A percentile compares a stretch with the other conserved stretches of the same genome.
Evolutionary conservation across 768 basidiomycete genomes (phyloP).

Genomic region (Termitomyces sp.): DNA sequence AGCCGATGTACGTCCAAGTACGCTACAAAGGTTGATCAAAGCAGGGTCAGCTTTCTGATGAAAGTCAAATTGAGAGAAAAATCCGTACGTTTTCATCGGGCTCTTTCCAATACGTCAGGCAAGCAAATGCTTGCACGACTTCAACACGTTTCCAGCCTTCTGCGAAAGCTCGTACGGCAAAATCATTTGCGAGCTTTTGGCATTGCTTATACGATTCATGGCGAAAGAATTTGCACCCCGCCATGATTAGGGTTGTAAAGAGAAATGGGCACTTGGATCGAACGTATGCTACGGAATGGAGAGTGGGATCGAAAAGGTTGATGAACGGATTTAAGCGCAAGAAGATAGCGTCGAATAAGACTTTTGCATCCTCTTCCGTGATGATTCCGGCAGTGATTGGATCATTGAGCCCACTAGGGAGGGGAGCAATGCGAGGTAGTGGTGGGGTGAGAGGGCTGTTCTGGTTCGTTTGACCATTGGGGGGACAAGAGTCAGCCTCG

Average conservation of each 20-base stretch:
- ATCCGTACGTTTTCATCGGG: conserved; percentile 67
- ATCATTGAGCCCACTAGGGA: conserved; percentile 43
- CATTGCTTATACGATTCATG: conserved; percentile 61
- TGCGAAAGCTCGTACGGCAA: conserved; percentile 72
- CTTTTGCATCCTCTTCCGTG: conserved; percentile 60
- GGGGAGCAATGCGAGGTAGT: conserved; percentile 29
- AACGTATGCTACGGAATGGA: conserved; percentile 78
- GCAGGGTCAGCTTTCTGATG: conserved; percentile 12
- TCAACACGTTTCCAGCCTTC: conserved; percentile 80
- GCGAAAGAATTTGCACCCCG: conserved; percentile 79
- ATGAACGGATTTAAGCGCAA: conserved; percentile 85
- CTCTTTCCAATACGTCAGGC: conserved; percentile 86
- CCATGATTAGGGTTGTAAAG: conserved; percentile 81
- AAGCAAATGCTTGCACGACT: conserved; percentile 84
- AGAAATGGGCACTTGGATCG: conserved; percentile 77
- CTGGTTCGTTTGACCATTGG: conserved; percentile 26
- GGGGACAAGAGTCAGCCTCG: conserved; percentile 36
- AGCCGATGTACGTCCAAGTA: conserved; percentile 86
- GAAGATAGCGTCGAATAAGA: conserved; percentile 75
- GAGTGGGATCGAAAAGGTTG: conserved; percentile 81
- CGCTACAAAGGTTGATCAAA: conserved; percentile 34
- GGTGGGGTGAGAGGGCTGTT: conserved; percentile 35
- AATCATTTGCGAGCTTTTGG: conserved; percentile 66
- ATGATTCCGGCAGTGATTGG: conserved; percentile 70
- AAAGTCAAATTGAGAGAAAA: conserved; percentile 3